These are phyloP conservation scores for Aphanomyces euteiches DNA, from an alignment of 352 stramenopile species.

Conservation along the genomic window DNA sequence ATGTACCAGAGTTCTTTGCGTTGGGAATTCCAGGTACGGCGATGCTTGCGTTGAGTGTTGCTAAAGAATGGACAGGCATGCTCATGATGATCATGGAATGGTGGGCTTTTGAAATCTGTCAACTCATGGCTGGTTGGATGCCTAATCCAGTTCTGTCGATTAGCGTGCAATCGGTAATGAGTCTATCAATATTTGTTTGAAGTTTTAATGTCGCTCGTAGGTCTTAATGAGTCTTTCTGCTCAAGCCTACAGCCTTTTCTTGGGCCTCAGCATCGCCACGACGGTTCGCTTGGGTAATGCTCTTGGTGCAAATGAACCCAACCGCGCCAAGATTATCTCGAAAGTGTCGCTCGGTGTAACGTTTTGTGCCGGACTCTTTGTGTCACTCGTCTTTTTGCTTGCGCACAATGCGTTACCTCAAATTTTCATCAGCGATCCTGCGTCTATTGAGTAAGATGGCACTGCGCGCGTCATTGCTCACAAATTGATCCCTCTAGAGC, in stretches of 20 bases:
- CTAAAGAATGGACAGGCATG: constrained; percentile 35
- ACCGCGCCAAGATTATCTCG: constrained; percentile 51
- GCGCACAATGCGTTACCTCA: constrained; percentile 51
- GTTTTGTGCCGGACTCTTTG: constrained; percentile 35
- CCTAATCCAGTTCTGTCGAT: constrained; percentile 61
- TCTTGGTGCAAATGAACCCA: constrained; percentile 45
- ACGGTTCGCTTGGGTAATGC: constrained; percentile 67
- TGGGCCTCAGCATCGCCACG: constrained; percentile 47
- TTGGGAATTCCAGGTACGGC: constrained; percentile 48
- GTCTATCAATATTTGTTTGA: constrained; percentile 39
- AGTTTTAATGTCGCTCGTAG: neutral
- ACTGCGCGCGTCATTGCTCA: constrained; percentile 19
- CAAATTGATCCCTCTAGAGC: neutral
- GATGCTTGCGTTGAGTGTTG: neutral
- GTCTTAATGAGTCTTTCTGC: constrained; percentile 61
- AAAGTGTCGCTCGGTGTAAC: constrained; percentile 40
- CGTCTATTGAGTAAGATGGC: constrained; percentile 40
- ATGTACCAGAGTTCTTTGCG: constrained; percentile 29
- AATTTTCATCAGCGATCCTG: constrained; percentile 71
- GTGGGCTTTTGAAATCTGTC: constrained; percentile 80
- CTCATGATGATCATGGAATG: constrained; percentile 77
- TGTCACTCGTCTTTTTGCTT: constrained; percentile 30
- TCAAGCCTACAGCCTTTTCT: constrained; percentile 59
- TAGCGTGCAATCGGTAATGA: constrained; percentile 66
- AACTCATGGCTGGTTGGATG: constrained; percentile 54